phyloP scores from a whole-genome alignment of 805 yeast species.

The Saccharomycopsis fibuligera region DNA sequence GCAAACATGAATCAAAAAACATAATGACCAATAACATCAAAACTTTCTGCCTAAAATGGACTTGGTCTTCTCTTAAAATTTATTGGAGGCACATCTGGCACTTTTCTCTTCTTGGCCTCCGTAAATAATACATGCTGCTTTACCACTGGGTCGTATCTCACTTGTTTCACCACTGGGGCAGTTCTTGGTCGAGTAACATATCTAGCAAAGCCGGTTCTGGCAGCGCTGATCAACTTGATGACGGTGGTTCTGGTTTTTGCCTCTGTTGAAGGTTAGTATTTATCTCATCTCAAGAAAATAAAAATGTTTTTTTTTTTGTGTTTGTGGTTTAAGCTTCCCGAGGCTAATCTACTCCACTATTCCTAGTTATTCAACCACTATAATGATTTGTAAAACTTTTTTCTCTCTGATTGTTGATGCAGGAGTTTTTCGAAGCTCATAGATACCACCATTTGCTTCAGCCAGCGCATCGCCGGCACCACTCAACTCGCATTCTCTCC shows the following conservation, averaged over 20 bases:
- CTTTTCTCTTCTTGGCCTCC: slow-evolving; percentile 83
- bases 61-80: slow-evolving; percentile 37
- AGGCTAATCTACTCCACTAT: no score
- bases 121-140: slow-evolving; percentile 87
- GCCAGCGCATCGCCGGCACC: no score
- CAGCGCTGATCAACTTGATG: slow-evolving; percentile 81
- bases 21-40: not conserved
- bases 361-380: no score
- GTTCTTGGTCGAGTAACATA: slow-evolving; percentile 78
- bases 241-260: slow-evolving; percentile 69
- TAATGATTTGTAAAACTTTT: no score
- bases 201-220: slow-evolving; percentile 83
- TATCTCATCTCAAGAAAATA: no score
- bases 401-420: no score
- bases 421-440: no score
- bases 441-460: no score
- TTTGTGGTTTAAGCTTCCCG: no score
- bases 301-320: no score
- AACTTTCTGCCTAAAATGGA: not conserved
- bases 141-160: slow-evolving; percentile 79
- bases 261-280: slow-evolving; percentile 6
- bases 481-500: no score
- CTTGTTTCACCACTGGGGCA: slow-evolving; percentile 70
- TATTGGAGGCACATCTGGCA: slow-evolving; percentile 45
- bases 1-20: not conserved